A percentile compares a stretch with the other conserved stretches of the same genome.
These are phyloP conservation scores for Colletotrichum acutatum DNA, from an alignment of 2,329 filamentous ascomycete species.

Conservation along the genomic window DNA sequence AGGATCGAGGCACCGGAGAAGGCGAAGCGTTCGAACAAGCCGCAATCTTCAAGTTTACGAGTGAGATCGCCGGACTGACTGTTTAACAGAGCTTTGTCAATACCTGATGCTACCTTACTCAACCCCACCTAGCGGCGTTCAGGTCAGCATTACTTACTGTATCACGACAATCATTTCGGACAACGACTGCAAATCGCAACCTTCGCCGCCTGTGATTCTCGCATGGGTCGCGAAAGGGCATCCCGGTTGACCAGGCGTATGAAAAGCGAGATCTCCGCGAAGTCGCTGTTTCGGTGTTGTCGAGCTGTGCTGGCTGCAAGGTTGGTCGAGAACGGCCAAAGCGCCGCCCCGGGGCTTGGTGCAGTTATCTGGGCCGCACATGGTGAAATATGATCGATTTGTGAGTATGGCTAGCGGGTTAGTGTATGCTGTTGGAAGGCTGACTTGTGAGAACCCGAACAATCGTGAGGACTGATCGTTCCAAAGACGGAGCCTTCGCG, in stretches of 20 bases:
- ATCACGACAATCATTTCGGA: constrained; percentile 52
- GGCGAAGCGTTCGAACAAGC: constrained; percentile 52
- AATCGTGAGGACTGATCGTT: too few relatives aligned
- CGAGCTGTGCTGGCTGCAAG: neutral
- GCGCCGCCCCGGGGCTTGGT: constrained; percentile 57
- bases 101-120: too few relatives aligned
- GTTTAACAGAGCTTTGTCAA: neutral
- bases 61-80: constrained; percentile 58
- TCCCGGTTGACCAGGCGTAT: constrained; percentile 51
- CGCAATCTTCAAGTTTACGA: constrained; percentile 51
- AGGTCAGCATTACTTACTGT: constrained; percentile 49
- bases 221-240: constrained; percentile 54
- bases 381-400: constrained; percentile 37
- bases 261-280: constrained; percentile 55
- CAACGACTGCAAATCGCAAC: neutral
- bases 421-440: neutral
- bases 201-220: constrained; percentile 48
- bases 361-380: constrained; percentile 58
- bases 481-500: too few relatives aligned
- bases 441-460: neutral
- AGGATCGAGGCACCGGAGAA: constrained; percentile 39
- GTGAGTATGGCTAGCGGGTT: neutral
- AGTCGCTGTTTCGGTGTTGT: constrained; percentile 15
- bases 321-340: constrained; percentile 54
- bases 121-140: too few relatives aligned